These are phyloP conservation scores for Chalara sp. DNA, from an alignment of 2,329 filamentous ascomycete species.

Conservation along the genomic window DNA sequence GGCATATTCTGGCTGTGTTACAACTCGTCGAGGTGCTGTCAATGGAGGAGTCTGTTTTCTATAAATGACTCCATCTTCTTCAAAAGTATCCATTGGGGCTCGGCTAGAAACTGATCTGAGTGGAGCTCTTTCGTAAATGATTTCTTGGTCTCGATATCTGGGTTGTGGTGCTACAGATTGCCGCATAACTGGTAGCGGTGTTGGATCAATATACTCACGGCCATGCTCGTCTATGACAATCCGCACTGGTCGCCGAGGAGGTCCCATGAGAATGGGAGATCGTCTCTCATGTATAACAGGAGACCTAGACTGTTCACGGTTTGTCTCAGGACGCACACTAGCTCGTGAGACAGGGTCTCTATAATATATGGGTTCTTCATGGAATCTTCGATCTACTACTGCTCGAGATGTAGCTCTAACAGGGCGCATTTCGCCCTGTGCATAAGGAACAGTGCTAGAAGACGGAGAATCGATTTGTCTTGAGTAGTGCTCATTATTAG, in stretches of 20 bases:
- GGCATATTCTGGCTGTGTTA: conserved; percentile 56
- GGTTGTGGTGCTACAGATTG: conserved; percentile 47
- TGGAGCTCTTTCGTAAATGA: conserved; percentile 57
- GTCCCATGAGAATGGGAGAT: conserved; percentile 40
- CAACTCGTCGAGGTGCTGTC: conserved; percentile 44
- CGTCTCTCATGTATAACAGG: conserved; percentile 37
- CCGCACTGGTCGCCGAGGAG: conserved; percentile 45
- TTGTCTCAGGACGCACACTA: conserved; percentile 41
- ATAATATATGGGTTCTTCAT: conserved; percentile 34
- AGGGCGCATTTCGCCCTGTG: conserved; percentile 14
- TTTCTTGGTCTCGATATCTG: conserved; percentile 42
- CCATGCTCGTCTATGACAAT: conserved; percentile 80
- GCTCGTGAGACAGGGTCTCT: conserved; percentile 38
- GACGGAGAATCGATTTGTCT: conserved; percentile 21
- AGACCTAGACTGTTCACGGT: conserved; percentile 42
- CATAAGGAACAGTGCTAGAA: conserved; percentile 20
- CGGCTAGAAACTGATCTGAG: conserved; percentile 20
- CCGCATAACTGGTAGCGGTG: conserved; percentile 32
- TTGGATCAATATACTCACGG: conserved; percentile 66
- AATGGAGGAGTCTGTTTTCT: conserved; percentile 43
- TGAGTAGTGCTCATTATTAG: conserved; percentile 13
- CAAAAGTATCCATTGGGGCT: conserved; percentile 19
- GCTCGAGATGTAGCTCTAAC: conserved; percentile 21
- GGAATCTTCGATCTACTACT: conserved; percentile 18
- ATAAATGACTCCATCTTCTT: conserved; percentile 33